phyloP scores from a whole-genome alignment of 2,329 filamentous ascomycete species.

The Apiospora saccharicola region DNA sequence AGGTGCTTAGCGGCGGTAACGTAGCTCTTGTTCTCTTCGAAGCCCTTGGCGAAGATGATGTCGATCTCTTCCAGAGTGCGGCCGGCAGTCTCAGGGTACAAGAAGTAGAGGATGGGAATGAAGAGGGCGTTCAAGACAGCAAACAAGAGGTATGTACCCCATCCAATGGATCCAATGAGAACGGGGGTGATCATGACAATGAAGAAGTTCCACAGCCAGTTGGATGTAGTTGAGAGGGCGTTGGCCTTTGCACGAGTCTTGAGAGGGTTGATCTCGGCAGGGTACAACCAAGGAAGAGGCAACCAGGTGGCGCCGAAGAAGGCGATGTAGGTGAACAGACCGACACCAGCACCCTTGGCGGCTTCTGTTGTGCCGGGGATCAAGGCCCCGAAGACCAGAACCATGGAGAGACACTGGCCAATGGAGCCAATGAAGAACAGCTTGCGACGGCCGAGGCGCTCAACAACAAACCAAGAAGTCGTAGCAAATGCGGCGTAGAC shows the following conservation, averaged over 20 bases:
- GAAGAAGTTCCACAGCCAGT: conserved; percentile 59
- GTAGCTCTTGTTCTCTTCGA: conserved; percentile 65
- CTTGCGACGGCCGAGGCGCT: conserved; percentile 54
- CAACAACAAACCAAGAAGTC: conserved; percentile 60
- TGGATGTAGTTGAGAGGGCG: conserved; percentile 66
- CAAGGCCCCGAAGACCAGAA: conserved; percentile 68
- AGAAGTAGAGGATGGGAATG: conserved; percentile 52
- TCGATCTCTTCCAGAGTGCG: conserved; percentile 64
- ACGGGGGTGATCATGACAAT: conserved; percentile 70
- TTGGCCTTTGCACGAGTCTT: conserved; percentile 55
- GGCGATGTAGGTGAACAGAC: conserved; percentile 73
- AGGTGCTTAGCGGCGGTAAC: conserved; percentile 65
- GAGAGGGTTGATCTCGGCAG: conserved; percentile 61
- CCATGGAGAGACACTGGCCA: conserved; percentile 62
- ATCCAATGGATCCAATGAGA: conserved; percentile 65
- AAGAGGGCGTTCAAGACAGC: conserved; percentile 45
- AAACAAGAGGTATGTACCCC: conserved; percentile 61
- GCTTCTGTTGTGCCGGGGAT: conserved; percentile 69
- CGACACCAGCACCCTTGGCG: conserved; percentile 73
- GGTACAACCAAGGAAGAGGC: conserved; percentile 67
- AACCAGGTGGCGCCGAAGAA: conserved; percentile 73
- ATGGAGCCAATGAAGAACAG: conserved; percentile 53
- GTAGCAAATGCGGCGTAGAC: conserved; percentile 69
- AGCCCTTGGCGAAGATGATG: conserved; percentile 66
- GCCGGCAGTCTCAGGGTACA: conserved; percentile 60